Evolutionary conservation across 805 yeast genomes (phyloP).

Genomic region (Hanseniaspora taiwanica): DNA sequence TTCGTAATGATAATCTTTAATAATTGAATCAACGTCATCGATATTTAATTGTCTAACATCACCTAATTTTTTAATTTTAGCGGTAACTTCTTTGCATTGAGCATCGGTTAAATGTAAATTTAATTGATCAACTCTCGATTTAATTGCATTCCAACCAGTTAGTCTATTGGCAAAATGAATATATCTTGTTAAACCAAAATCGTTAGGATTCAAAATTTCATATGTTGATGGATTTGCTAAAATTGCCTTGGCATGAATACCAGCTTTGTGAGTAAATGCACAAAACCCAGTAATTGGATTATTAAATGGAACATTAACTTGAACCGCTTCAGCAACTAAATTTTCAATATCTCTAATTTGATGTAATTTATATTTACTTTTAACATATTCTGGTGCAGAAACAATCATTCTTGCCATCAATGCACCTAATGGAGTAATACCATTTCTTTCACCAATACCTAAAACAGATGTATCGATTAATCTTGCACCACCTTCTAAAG

Average conservation of each 20-base stretch:
- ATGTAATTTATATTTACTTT: slow-evolving; percentile 87
- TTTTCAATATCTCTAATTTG: slow-evolving; percentile 92
- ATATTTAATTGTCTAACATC: slow-evolving; percentile 89
- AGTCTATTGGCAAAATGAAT: slow-evolving; percentile 96
- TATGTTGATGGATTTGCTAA: slow-evolving; percentile 98
- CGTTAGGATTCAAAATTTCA: slow-evolving; percentile 88
- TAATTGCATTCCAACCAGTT: slow-evolving; percentile 99
- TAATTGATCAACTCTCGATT: slow-evolving; percentile 93
- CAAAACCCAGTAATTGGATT: slow-evolving; percentile 99
- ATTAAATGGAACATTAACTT: slow-evolving; percentile 94
- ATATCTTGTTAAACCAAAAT: slow-evolving; percentile 90
- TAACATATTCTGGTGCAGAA: slow-evolving; percentile 91
- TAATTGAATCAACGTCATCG: slow-evolving; percentile 95
- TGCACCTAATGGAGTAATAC: slow-evolving; percentile 95
- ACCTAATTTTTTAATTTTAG: slow-evolving; percentile 85
- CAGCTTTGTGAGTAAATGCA: slow-evolving; percentile 99
- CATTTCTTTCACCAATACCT: slow-evolving; percentile 98
- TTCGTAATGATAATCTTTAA: slow-evolving; percentile 83
- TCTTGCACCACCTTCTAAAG: slow-evolving; percentile 94
- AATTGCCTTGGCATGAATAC: slow-evolving; percentile 97
- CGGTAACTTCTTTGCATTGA: slow-evolving; percentile 90
- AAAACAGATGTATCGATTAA: slow-evolving; percentile 89
- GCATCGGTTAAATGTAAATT: slow-evolving; percentile 81
- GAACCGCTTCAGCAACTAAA: slow-evolving; percentile 93
- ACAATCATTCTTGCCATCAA: slow-evolving; percentile 99